Conservation (phyloP, 345 rosid genomes). For the Reutealis trisperma region DNA sequence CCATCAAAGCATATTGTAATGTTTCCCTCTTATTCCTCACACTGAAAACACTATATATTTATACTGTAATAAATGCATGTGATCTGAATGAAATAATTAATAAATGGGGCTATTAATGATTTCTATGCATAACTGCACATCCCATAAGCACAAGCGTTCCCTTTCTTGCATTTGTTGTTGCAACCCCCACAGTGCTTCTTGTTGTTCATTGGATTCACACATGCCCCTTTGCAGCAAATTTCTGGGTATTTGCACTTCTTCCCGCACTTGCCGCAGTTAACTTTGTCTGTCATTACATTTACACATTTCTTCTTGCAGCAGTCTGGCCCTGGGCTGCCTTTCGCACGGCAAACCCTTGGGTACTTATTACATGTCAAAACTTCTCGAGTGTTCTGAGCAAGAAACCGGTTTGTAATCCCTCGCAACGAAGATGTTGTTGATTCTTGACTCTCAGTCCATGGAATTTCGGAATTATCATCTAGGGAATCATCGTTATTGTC, state of each 20-base stretch:
- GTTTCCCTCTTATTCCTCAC: slow-evolving; percentile 8
- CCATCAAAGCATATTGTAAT: neutral
- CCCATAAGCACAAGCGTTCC: slow-evolving; percentile 48
- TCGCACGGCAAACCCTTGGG: slow-evolving; percentile 48
- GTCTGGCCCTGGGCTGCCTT: slow-evolving; percentile 53
- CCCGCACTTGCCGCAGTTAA: slow-evolving; percentile 61
- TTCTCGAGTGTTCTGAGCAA: slow-evolving; percentile 10
- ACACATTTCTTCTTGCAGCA: slow-evolving; percentile 67
- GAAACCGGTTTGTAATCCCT: slow-evolving; percentile 24
- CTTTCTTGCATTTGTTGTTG: slow-evolving; percentile 56
- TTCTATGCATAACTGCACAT: slow-evolving; percentile 63
- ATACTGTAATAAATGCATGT: too few relatives aligned
- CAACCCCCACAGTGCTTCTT: slow-evolving; percentile 63
- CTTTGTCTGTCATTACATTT: slow-evolving; percentile 35
- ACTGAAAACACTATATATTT: too few relatives aligned
- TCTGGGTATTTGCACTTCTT: slow-evolving; percentile 49
- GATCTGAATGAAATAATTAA: too few relatives aligned
- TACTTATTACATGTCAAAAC: slow-evolving; percentile 43
- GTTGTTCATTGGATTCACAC: slow-evolving; percentile 58
- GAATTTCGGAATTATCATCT: neutral
- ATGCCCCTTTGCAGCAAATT: slow-evolving; percentile 56
- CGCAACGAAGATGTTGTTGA: slow-evolving; percentile 1
- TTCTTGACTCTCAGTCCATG: neutral
- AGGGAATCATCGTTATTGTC: neutral
- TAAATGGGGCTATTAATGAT: neutral